Evolutionary conservation across 805 yeast species (phyloP).

Genomic region (Sugiyamaella boreocaroliniensis): DNA sequence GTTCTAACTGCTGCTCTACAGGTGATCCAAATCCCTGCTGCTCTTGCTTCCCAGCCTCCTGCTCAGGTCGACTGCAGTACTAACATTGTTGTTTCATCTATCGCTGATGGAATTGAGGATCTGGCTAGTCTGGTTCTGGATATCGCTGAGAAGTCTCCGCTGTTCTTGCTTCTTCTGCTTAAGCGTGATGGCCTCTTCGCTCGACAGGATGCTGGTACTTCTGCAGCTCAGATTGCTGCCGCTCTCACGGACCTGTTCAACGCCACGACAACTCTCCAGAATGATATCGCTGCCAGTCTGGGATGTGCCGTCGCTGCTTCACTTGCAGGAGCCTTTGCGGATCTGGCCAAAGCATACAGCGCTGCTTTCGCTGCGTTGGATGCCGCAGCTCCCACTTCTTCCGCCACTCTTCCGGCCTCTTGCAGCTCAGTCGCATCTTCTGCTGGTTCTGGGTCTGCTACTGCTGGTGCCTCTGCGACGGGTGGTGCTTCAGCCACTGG

Average conservation of each 20-base stretch:
- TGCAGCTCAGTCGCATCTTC: neutral
- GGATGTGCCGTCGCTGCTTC: neutral
- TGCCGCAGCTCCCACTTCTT: neutral
- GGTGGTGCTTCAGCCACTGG: neutral
- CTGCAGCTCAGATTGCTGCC: neutral
- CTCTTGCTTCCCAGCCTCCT: neutral
- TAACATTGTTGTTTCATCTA: neutral
- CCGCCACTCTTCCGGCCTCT: neutral
- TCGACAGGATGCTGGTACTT: neutral
- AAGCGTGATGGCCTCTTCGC: neutral
- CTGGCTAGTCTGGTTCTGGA: neutral
- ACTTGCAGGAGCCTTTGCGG: neutral
- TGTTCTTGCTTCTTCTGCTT: neutral
- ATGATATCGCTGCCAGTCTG: neutral
- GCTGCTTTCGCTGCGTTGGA: neutral
- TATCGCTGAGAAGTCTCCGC: neutral
- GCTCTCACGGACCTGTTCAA: neutral
- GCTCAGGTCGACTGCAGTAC: neutral
- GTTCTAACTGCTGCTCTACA: neutral
- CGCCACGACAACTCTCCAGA: neutral
- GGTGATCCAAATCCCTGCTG: neutral
- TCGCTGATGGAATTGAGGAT: neutral
- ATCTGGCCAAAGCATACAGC: neutral
- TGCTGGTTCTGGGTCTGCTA: neutral
- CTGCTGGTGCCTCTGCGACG: neutral